phyloP scores from a whole-genome alignment of 805 yeast species.

The Metschnikowia cerradonensis region DNA sequence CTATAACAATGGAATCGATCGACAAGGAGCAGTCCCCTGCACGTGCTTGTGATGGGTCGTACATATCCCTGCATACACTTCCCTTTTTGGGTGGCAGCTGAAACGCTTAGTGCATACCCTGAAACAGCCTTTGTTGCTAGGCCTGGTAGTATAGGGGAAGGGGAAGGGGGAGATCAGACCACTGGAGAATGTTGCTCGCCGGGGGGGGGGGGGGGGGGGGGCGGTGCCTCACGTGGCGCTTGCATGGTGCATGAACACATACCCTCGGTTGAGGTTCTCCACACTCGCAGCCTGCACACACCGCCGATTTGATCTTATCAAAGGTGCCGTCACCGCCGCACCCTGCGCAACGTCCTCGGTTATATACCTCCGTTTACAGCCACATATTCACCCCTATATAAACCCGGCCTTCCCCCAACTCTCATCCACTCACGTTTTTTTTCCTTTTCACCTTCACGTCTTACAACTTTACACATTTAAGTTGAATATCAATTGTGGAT shows the following conservation, averaged over 20 bases:
- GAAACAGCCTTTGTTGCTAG: background rate
- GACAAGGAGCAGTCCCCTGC: too few species aligned
- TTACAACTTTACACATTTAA: too few species aligned
- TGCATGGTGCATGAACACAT: background rate
- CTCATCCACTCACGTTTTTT: background rate
- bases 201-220: background rate
- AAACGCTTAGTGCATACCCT: background rate
- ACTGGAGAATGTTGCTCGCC: background rate
- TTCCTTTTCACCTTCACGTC: background rate
- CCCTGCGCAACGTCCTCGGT: slow-evolving; percentile 2
- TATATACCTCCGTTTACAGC: slow-evolving; percentile 3
- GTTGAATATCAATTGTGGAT: too few species aligned
- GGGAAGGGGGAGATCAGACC: background rate
- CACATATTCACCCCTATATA: slow-evolving; percentile 5
- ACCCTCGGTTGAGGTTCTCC: slow-evolving; percentile 2
- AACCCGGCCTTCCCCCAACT: background rate
- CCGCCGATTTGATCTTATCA: slow-evolving; percentile 1
- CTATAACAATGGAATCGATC: too few species aligned
- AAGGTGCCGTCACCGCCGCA: background rate
- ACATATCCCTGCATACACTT: too few species aligned
- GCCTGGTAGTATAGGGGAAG: background rate
- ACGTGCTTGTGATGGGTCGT: too few species aligned
- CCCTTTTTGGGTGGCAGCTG: too few species aligned
- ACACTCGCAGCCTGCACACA: background rate
- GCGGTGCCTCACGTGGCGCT: background rate